Evolutionary conservation across 2,329 filamentous ascomycete genomes (phyloP).

Genomic region (Apiospora rasikravindrae): DNA sequence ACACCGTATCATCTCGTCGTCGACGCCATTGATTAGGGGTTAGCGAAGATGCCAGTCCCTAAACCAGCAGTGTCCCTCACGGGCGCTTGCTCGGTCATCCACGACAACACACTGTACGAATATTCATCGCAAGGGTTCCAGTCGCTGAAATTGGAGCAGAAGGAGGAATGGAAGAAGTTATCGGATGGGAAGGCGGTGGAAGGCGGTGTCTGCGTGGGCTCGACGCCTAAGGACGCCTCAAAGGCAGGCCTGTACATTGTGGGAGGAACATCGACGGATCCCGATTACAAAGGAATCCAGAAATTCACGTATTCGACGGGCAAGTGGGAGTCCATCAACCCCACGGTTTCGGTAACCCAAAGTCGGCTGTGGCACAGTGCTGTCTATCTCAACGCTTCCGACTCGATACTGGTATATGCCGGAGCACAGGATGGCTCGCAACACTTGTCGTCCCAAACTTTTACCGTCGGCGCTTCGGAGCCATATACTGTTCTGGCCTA

Average conservation of each 20-base stretch:
- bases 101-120: constrained; percentile 83
- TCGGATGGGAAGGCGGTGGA: constrained; percentile 71
- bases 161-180: constrained; percentile 74
- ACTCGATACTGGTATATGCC: constrained; percentile 80
- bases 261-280: constrained; percentile 67
- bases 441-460: constrained; percentile 73
- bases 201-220: constrained; percentile 78
- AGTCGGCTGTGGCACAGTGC: constrained; percentile 78
- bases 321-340: constrained; percentile 56
- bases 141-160: constrained; percentile 70
- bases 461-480: constrained; percentile 68
- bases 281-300: constrained; percentile 76
- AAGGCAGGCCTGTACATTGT: constrained; percentile 77
- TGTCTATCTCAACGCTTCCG: constrained; percentile 71
- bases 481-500: constrained; percentile 69
- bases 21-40: constrained; percentile 21
- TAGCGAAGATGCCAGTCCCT: constrained; percentile 69
- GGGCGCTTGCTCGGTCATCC: constrained; percentile 80
- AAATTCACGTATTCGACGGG: constrained; percentile 61
- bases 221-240: constrained; percentile 62
- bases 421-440: constrained; percentile 68
- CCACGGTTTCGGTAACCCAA: constrained; percentile 59
- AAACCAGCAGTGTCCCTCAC: constrained; percentile 72
- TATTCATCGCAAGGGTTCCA: constrained; percentile 79
- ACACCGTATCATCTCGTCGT: constrained; percentile 16